These are phyloP conservation scores for Solanum virginianum DNA, from an alignment of 257 asterid species.

Conservation along the genomic window DNA sequence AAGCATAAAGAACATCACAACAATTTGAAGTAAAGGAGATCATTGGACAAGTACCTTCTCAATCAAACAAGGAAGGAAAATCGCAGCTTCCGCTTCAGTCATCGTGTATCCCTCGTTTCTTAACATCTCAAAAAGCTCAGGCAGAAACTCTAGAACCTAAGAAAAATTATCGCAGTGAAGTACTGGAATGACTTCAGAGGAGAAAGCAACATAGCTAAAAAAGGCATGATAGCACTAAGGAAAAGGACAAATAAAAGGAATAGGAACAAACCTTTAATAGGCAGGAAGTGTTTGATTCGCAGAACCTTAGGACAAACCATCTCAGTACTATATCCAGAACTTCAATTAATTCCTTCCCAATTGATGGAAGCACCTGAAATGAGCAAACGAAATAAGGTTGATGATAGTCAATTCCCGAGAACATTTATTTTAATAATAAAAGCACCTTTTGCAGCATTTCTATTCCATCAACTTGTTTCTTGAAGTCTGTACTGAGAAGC, in stretches of 20 bases:
- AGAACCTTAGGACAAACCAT: slow-evolving; percentile 92
- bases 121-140: slow-evolving; percentile 81
- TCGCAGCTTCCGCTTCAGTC: slow-evolving; percentile 96
- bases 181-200: neutral
- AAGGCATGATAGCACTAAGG: neutral
- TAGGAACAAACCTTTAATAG: slow-evolving; percentile 54
- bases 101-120: slow-evolving; percentile 72
- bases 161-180: slow-evolving; percentile 5
- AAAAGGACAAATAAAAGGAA: neutral
- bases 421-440: neutral
- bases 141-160: slow-evolving; percentile 97
- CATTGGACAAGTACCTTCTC: slow-evolving; percentile 55
- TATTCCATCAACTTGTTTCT: slow-evolving; percentile 97
- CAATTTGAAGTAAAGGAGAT: neutral
- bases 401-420: neutral
- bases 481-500: slow-evolving; percentile 82
- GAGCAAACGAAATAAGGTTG: slow-evolving; percentile 8
- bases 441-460: slow-evolving; percentile 96
- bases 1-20: neutral
- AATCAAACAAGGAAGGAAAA: slow-evolving; percentile 86
- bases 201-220: neutral
- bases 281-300: slow-evolving; percentile 92
- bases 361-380: slow-evolving; percentile 74
- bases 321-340: slow-evolving; percentile 76
- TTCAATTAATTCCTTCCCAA: slow-evolving; percentile 66